Evolutionary conservation across 2,329 filamentous ascomycete genomes (phyloP).

Genomic region (Pseudophaeomoniella oleicola): DNA sequence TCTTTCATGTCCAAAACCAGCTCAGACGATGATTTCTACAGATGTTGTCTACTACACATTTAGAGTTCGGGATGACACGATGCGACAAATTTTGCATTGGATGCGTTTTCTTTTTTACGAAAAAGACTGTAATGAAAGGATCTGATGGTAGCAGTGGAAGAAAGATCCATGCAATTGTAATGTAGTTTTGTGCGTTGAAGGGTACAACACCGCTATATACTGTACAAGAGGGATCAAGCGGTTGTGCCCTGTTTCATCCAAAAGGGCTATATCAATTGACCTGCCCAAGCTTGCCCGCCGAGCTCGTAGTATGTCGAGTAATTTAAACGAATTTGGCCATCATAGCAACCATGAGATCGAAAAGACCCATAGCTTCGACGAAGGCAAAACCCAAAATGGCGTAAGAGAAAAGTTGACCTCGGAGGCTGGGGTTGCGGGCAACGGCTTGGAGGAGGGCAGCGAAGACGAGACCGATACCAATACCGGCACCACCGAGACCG

Average conservation of each 20-base stretch:
- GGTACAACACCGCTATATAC: not conserved
- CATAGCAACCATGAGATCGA: slow-evolving; percentile 84
- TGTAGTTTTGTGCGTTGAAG: not conserved
- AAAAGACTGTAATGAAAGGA: no score
- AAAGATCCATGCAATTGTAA: not conserved
- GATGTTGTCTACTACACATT: no score
- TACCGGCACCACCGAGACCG: slow-evolving; percentile 83
- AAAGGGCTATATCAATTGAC: not conserved
- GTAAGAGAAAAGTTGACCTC: slow-evolving; percentile 91
- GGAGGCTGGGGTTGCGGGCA: slow-evolving; percentile 86
- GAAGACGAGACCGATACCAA: slow-evolving; percentile 92
- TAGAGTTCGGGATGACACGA: no score
- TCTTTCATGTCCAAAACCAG: no score
- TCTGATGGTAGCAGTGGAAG: not conserved
- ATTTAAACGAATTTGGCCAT: slow-evolving; percentile 69
- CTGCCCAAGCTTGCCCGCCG: not conserved
- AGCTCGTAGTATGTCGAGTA: slow-evolving; percentile 3
- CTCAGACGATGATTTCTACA: no score
- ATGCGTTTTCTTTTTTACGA: no score
- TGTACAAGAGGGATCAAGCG: not conserved
- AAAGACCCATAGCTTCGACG: slow-evolving; percentile 55
- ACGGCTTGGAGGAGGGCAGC: slow-evolving; percentile 77
- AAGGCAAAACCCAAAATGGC: slow-evolving; percentile 92
- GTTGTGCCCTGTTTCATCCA: not conserved
- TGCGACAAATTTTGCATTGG: no score